These are phyloP conservation scores for Codiaeum variegatum DNA, from an alignment of 441 rosid genomes.

Conservation along the genomic window DNA sequence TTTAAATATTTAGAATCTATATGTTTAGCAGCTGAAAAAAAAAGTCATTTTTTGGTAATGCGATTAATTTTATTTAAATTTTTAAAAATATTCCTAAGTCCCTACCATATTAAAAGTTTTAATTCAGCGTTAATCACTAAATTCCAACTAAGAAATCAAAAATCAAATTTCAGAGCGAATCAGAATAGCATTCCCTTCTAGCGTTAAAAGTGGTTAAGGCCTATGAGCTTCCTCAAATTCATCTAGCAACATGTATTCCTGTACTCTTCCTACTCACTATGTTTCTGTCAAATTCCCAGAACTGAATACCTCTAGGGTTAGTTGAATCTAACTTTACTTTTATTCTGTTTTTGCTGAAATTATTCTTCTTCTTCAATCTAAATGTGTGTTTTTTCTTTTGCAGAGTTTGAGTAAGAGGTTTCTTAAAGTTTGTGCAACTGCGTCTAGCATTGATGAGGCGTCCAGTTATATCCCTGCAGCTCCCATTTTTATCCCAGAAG, in stretches of 20 bases:
- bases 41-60: no score
- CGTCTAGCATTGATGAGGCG: constrained; percentile 40
- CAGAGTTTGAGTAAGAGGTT: constrained; percentile 38
- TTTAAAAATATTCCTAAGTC: no score
- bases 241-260: constrained; percentile 33
- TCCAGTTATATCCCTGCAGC: constrained; percentile 66
- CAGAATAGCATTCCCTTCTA: not conserved
- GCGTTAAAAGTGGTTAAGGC: not conserved
- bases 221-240: not conserved
- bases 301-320: constrained; percentile 40
- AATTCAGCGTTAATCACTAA: no score
- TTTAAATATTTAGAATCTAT: no score
- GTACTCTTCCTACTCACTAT: constrained; percentile 32
- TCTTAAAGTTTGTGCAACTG: constrained; percentile 32
- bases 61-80: no score
- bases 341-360: not conserved
- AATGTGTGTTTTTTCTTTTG: constrained; percentile 15
- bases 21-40: no score
- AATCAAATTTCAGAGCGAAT: not conserved
- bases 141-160: not conserved
- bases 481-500: constrained; percentile 78
- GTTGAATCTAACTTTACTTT: not conserved
- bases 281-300: constrained; percentile 38
- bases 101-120: no score
- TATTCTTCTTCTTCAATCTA: not conserved